Conservation (phyloP, 2,329 filamentous ascomycete genomes). For the Cercospora canescens region DNA sequence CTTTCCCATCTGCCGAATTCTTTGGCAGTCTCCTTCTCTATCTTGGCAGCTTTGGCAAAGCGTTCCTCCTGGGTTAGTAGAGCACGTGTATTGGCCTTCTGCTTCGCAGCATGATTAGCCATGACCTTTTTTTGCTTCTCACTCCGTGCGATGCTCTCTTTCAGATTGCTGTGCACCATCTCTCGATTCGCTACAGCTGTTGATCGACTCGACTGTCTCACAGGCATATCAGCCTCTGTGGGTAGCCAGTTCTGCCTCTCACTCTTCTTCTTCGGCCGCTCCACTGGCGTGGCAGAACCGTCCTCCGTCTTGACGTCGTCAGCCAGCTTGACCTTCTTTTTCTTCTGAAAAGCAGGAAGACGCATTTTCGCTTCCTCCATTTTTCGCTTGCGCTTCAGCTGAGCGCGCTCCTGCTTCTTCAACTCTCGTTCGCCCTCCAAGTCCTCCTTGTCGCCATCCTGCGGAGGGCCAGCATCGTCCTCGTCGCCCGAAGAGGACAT, state of each 20-base stretch:
- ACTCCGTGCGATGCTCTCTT: conserved; percentile 61
- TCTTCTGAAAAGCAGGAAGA: conserved; percentile 60
- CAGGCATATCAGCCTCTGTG: conserved; percentile 61
- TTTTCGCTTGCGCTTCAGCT: conserved; percentile 77
- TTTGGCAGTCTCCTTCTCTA: conserved; percentile 81
- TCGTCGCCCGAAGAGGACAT: conserved; percentile 86
- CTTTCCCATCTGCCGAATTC: conserved; percentile 90
- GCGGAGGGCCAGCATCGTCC: conserved; percentile 61
- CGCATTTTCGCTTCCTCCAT: conserved; percentile 72
- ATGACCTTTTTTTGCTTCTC: conserved; percentile 68
- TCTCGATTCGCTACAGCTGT: conserved; percentile 63
- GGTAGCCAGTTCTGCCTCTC: conserved; percentile 71
- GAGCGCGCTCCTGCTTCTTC: conserved; percentile 71
- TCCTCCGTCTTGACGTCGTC: conserved; percentile 39
- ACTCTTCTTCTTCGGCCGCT: conserved; percentile 63
- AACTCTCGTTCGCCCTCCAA: conserved; percentile 86
- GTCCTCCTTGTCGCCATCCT: conserved; percentile 59
- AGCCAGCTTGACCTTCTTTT: conserved; percentile 60
- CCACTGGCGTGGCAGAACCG: conserved; percentile 14
- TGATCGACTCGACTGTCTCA: conserved; percentile 61
- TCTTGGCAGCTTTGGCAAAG: conserved; percentile 45
- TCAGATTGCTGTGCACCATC: conserved; percentile 66
- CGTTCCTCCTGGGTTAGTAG: conserved; percentile 85
- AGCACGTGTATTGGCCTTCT: conserved; percentile 73
- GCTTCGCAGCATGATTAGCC: conserved; percentile 59